These are phyloP conservation scores for Aureobasidium vineae DNA, from an alignment of 2,329 filamentous ascomycete species.

Conservation along the genomic window DNA sequence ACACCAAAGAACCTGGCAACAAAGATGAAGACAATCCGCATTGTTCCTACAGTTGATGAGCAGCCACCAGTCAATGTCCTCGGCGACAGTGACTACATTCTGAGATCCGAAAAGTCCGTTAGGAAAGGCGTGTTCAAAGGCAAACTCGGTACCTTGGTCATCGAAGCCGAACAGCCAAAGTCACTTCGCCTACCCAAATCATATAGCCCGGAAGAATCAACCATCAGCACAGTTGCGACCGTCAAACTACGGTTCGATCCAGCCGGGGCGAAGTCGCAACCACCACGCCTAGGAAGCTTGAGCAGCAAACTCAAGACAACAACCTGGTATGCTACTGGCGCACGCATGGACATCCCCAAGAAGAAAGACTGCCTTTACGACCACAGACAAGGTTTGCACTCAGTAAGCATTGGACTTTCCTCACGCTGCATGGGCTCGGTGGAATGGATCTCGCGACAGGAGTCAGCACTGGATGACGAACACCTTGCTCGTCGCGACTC, in stretches of 20 bases:
- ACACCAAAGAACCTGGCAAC: conserved; percentile 46
- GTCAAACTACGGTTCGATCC: conserved; percentile 63
- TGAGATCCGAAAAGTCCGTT: conserved; percentile 59
- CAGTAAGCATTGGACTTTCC: conserved; percentile 54
- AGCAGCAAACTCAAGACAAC: conserved; percentile 56
- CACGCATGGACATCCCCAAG: conserved; percentile 52
- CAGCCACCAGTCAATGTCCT: conserved; percentile 58
- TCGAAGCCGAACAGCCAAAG: conserved; percentile 58
- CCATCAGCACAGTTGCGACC: conserved; percentile 55
- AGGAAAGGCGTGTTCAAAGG: conserved; percentile 60
- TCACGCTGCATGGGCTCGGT: conserved; percentile 57
- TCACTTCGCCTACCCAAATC: conserved; percentile 52
- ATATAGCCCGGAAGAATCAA: conserved; percentile 39
- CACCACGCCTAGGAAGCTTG: conserved; percentile 55
- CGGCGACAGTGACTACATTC: conserved; percentile 49
- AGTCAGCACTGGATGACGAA: conserved; percentile 32
- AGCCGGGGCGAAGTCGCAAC: conserved; percentile 47
- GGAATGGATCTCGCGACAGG: conserved; percentile 53
- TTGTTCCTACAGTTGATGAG: conserved; percentile 60
- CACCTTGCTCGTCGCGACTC: conserved; percentile 43
- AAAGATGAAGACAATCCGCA: conserved; percentile 55
- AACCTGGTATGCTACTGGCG: conserved; percentile 56
- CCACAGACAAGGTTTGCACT: conserved; percentile 53
- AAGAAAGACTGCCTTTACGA: conserved; percentile 46
- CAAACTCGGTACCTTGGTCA: conserved; percentile 58